Percentiles rank a stretch among this genome's conserved stretches.
These are phyloP conservation scores for Trichocomaceae sp. DNA, from an alignment of 2,329 filamentous ascomycete species.

Conservation along the genomic window DNA sequence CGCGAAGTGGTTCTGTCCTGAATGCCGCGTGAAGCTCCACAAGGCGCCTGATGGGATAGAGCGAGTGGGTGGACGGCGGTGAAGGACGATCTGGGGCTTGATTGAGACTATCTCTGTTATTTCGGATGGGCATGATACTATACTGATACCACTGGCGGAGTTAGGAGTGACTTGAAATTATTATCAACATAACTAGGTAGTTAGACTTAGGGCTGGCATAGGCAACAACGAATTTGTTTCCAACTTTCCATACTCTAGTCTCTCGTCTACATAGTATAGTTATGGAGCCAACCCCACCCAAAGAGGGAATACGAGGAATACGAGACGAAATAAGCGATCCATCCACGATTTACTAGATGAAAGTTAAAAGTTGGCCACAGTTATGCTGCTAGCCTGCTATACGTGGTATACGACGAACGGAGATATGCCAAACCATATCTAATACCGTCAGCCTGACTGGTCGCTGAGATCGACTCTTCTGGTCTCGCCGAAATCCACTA, in stretches of 20 bases:
- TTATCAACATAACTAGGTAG: neutral
- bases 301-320: conserved; percentile 7
- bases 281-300: too few relatives aligned
- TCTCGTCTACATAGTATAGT: too few relatives aligned
- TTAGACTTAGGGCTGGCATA: neutral
- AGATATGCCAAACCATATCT: too few relatives aligned
- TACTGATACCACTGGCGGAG: conserved; percentile 1
- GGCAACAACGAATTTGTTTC: too few relatives aligned
- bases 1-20: conserved; percentile 60
- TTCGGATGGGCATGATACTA: conserved; percentile 12
- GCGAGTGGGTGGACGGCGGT: conserved; percentile 29
- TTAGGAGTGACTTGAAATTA: neutral
- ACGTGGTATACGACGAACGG: neutral
- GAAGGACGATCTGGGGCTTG: neutral
- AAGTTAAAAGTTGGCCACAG: too few relatives aligned
- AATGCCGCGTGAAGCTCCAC: conserved; percentile 48
- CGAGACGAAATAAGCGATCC: neutral
- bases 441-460: neutral
- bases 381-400: too few relatives aligned
- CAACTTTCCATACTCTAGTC: too few relatives aligned
- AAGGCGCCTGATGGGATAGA: conserved; percentile 38
- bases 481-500: too few relatives aligned
- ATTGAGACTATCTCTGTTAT: neutral
- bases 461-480: neutral
- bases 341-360: too few relatives aligned